A percentile compares a stretch with the other conserved stretches of the same genome.
These are phyloP conservation scores for Tremella fuciformis DNA, from an alignment of 768 basidiomycete species.

Conservation along the genomic window DNA sequence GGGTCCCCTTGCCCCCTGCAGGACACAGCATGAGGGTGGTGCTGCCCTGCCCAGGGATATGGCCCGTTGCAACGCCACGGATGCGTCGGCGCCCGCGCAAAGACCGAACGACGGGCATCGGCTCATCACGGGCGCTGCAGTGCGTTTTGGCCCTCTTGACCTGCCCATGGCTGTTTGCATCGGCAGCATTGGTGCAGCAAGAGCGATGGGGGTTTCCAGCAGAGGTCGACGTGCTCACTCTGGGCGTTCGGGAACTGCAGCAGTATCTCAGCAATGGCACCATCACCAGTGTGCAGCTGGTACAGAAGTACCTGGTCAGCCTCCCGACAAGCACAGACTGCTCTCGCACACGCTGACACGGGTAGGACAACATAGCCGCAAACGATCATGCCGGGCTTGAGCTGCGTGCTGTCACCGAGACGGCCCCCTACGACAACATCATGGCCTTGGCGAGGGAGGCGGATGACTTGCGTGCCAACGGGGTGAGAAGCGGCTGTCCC, in stretches of 20 bases:
- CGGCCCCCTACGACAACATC: conserved; percentile 32
- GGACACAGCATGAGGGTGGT: too few relatives aligned
- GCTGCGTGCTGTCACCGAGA: conserved; percentile 41
- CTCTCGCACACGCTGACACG: not conserved
- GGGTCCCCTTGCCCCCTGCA: too few relatives aligned
- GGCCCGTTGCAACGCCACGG: too few relatives aligned
- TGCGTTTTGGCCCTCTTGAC: too few relatives aligned
- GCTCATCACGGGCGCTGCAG: too few relatives aligned
- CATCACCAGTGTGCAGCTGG: conserved; percentile 32
- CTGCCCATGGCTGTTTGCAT: too few relatives aligned
- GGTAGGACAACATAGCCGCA: conserved; percentile 30
- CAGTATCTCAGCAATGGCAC: conserved; percentile 24
- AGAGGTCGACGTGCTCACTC: conserved; percentile 26
- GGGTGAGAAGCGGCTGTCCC: conserved; percentile 6
- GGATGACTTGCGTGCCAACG: conserved; percentile 30
- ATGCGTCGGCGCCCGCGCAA: too few relatives aligned
- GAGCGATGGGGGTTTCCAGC: conserved; percentile 12
- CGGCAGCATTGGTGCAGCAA: conserved; percentile 25
- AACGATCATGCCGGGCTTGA: conserved; percentile 37
- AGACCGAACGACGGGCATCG: too few relatives aligned
- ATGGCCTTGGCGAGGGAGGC: conserved; percentile 29
- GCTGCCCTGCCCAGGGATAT: too few relatives aligned
- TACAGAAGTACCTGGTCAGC: conserved; percentile 27
- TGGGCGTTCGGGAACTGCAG: conserved; percentile 32
- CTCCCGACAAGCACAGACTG: not conserved